phyloP scores from a whole-genome alignment of 306 rosid species.

The Geum urbanum region DNA sequence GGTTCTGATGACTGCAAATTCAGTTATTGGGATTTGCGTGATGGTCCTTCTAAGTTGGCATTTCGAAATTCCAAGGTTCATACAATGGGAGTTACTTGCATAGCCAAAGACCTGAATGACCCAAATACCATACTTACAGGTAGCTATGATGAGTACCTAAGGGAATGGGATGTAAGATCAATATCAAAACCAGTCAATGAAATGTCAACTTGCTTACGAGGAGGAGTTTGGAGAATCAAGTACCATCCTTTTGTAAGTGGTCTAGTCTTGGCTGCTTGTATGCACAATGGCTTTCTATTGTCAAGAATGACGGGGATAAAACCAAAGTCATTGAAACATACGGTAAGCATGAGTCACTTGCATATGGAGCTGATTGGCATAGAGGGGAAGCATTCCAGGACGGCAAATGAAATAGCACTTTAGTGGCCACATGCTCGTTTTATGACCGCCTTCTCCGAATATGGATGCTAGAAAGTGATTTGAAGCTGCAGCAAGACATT shows the following conservation, averaged over 20 bases:
- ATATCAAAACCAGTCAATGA: conserved; percentile 63
- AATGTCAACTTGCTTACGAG: conserved; percentile 66
- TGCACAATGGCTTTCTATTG: conserved; percentile 89
- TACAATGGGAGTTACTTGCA: conserved; percentile 84
- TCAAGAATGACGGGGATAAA: conserved; percentile 37
- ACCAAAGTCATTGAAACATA: conserved; percentile 67
- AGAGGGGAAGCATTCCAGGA: conserved; percentile 35
- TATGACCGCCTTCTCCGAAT: conserved; percentile 67
- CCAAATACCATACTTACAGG: conserved; percentile 63
- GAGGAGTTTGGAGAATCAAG: conserved; percentile 95
- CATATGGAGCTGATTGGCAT: conserved; percentile 92
- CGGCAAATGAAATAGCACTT: conserved; percentile 37
- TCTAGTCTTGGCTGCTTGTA: conserved; percentile 81
- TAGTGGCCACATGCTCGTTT: conserved; percentile 86
- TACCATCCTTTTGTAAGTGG: conserved; percentile 57
- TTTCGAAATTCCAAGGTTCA: conserved; percentile 71
- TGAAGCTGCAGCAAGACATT: conserved; percentile 6
- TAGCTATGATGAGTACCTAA: conserved; percentile 71
- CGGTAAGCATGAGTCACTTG: conserved; percentile 68
- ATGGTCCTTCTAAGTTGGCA: conserved; percentile 53
- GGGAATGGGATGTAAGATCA: conserved; percentile 82
- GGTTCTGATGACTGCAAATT: conserved; percentile 92
- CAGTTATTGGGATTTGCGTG: conserved; percentile 76
- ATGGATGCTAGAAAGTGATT: conserved; percentile 59
- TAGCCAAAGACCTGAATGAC: conserved; percentile 56